Base-by-base conservation (phyloP, 352 stramenopile species). In the Plasmopara halstedii region DNA sequence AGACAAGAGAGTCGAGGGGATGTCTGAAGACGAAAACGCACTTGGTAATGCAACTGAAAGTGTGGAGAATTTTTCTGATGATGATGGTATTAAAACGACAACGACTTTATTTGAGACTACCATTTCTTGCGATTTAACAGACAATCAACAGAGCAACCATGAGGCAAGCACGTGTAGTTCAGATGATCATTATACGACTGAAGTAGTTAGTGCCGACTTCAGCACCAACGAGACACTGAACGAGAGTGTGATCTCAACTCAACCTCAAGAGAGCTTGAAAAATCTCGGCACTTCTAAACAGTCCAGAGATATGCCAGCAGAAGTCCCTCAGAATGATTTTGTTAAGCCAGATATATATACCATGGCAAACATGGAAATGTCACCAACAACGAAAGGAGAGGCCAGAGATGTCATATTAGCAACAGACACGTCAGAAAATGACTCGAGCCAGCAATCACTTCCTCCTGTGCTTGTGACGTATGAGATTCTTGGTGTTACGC, bases 401-500 rank as follows among this genome's bases (percentile, higher is more conserved):
- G 21, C 33, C 3, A 46, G 50, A 18, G 37, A 56, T 36, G 22
- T 29, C 38, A 35, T 39, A 15, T 33, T 6, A 48, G 40, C 40
- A 2, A 39, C 56, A 18, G 32, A 1, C 20, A 57, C 48, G 7
- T 40, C 47, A 2, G 48, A 64, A 31, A 44, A 49, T 7, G 36
- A 67, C 31, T 60, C 53, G 18, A 46, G 15, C 23, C 39, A 48
- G 17, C 23, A 50, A 27, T 35, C n/a, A 13, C 42, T 34, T 11
- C 32, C 34, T 17, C 42, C 38, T n/a, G 40, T 56, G 15, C 42
- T 53, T 31, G 0, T 52, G 44, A 54, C 50, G 35, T 82, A 74
- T 50, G 61, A 66, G 18, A 71, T 82, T 22, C 32, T 66, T 5
- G 62, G 67, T 37, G 64, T 74, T 40, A 74, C 70, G n/a, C 58